phyloP scores from a whole-genome alignment of 169 alveolate species.

The Plasmodium gaboni region DNA sequence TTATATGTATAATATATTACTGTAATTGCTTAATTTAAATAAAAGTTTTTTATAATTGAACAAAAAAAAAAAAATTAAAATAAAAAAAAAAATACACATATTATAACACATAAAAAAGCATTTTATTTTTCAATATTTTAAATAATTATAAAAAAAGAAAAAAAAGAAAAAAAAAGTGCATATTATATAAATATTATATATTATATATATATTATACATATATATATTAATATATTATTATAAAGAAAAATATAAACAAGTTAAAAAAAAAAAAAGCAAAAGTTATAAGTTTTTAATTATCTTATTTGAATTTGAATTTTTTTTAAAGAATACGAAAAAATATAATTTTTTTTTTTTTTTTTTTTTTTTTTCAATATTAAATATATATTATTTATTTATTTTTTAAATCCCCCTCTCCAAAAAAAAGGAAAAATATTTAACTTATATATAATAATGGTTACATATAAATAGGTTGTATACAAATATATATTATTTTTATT shows the following conservation, averaged over 20 bases:
- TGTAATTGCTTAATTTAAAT: too few species aligned
- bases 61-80: not conserved
- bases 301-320: not conserved
- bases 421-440: too few species aligned
- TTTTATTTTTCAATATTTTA: not conserved
- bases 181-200: not conserved
- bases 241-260: not conserved
- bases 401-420: too few species aligned
- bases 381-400: too few species aligned
- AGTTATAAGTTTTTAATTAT: not conserved
- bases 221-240: not conserved
- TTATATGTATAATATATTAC: too few species aligned
- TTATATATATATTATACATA: not conserved
- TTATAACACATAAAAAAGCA: not conserved
- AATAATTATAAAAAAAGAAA: not conserved
- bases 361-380: too few species aligned
- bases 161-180: slow-evolving; percentile 1
- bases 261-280: not conserved
- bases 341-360: not conserved
- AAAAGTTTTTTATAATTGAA: slow-evolving; percentile 3
- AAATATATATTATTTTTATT: not conserved
- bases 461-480: too few species aligned
- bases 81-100: not conserved
- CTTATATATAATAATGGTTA: too few species aligned
- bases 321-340: slow-evolving; percentile 3